A percentile compares a stretch with the other conserved stretches of the same genome.
These are phyloP conservation scores for Penicillium tannophilum DNA, from an alignment of 495 filamentous ascomycete genomes.

Conservation along the genomic window DNA sequence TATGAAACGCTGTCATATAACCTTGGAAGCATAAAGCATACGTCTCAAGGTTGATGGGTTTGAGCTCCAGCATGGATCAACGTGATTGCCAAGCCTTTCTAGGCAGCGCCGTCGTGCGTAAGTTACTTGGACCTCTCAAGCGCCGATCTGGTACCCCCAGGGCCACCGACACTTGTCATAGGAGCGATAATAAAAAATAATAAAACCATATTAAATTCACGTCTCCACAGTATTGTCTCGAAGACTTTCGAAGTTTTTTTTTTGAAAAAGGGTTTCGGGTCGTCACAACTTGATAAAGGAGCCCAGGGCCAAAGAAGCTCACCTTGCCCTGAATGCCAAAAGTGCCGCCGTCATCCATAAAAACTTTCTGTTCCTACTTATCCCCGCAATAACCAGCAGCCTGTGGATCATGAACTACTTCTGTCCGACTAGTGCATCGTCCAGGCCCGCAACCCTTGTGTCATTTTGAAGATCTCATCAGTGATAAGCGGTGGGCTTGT, in stretches of 20 bases:
- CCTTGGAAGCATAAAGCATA: too few species aligned
- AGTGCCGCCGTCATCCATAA: slow-evolving; percentile 22
- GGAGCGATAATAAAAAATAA: background rate
- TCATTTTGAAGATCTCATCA: slow-evolving; percentile 6
- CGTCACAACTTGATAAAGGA: background rate
- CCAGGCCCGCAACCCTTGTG: slow-evolving; percentile 6
- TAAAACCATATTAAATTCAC: background rate
- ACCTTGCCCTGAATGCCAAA: background rate
- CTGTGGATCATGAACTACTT: slow-evolving; percentile 16
- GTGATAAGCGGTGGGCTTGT: slow-evolving; percentile 15
- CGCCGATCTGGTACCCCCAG: slow-evolving; percentile 1
- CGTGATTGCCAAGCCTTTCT: slow-evolving; percentile 25
- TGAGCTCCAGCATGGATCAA: background rate
- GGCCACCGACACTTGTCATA: background rate
- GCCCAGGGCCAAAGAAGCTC: background rate
- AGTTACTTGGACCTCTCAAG: background rate
- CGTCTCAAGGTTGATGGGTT: background rate
- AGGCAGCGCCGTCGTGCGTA: slow-evolving; percentile 29
- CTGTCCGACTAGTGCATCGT: slow-evolving; percentile 11
- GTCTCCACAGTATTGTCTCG: background rate
- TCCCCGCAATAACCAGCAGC: background rate
- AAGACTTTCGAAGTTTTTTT: background rate
- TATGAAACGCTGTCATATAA: too few species aligned
- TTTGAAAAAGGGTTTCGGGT: slow-evolving; percentile 3
- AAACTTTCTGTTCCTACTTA: slow-evolving; percentile 16